A percentile compares a stretch with the other conserved stretches of the same genome.
phyloP scores from a whole-genome alignment of 2,329 filamentous ascomycete genomes.

The Ophiognomonia clavigignenti-juglandacearum region DNA sequence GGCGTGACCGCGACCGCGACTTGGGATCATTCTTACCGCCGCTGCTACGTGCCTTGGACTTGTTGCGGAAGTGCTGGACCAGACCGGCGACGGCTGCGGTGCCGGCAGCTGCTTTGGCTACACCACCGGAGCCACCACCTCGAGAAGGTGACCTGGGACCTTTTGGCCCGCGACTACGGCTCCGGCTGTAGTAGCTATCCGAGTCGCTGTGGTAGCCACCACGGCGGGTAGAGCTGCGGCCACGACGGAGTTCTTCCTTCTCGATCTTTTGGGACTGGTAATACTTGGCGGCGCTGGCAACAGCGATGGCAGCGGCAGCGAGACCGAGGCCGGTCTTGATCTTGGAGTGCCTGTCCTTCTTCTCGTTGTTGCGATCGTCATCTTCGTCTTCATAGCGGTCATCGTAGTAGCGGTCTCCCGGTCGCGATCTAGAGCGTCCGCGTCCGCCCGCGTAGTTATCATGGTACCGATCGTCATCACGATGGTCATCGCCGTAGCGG shows the following conservation, averaged over 20 bases:
- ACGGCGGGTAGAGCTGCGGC: constrained; percentile 45
- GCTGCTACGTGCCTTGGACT: constrained; percentile 32
- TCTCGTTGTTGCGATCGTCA: constrained; percentile 5
- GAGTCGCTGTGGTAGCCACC: constrained; percentile 32
- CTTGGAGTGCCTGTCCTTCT: constrained; percentile 35
- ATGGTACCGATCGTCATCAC: constrained; percentile 29
- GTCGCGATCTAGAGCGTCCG: constrained; percentile 30
- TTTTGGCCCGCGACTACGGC: constrained; percentile 27
- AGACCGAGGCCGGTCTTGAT: constrained; percentile 59
- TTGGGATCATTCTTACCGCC: constrained; percentile 24
- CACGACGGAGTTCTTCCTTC: constrained; percentile 53
- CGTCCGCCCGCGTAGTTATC: constrained; percentile 28
- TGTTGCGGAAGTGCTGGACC: constrained; percentile 53
- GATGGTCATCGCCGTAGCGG: constrained; percentile 36
- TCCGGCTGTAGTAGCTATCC: constrained; percentile 36
- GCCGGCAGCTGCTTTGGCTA: constrained; percentile 54
- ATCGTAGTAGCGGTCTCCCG: constrained; percentile 21
- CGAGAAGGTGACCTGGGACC: constrained; percentile 8
- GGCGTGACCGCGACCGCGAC: constrained; percentile 40
- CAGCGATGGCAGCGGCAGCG: constrained; percentile 58
- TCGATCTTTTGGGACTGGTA: constrained; percentile 56
- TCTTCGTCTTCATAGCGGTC: constrained; percentile 4
- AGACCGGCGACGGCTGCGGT: constrained; percentile 54
- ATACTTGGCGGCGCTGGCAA: constrained; percentile 62
- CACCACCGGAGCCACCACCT: constrained; percentile 44